Evolutionary conservation across 2,329 filamentous ascomycete species (phyloP), one percentile per base, ranked within the genome.

Genomic region (Ophiostoma ulmi): DNA sequence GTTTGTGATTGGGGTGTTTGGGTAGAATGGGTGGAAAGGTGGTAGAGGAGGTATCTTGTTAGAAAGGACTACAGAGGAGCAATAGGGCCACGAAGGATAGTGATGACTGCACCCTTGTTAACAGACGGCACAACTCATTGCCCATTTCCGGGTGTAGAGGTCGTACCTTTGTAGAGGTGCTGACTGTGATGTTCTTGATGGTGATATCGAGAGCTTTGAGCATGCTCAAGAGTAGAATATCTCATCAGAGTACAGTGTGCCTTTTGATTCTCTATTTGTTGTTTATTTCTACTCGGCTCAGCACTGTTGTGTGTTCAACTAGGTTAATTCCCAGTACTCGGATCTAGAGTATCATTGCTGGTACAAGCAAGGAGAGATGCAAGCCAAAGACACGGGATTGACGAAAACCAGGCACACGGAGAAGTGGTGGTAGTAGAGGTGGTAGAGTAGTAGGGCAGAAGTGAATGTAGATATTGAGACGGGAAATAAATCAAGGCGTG

Each of bases 41-140:
- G n/a, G n/a, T 31, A 48, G 3, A 5, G 17, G 41, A 17, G 44
- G 52, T 58, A 22, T 58, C n/a, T 55, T 58, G 11, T 11, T 58
- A 10, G 14, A 7, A 2, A 7, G 38, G 31, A 31, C 31, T 39
- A 11, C 4, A 20, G 14, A 48, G 44, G 17, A 8, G n/a, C 48
- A n/a, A 55, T n/a, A 55, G 20, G 52, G n/a, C 22, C 26, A 26
- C 13, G 14, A 14, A n/a, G 52, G 52, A 58, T 17, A 58, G n/a
- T 6, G 52, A 58, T 17, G 14, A 3, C 38, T 44, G 14, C 17
- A 48, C 61, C 61, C 22, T 67, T 38, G 64, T 67, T 41, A 22
- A 44, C 64, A 41, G 38, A 38, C 64, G 64, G 64, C 64, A 41
- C n/a, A 67, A 67, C 64, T 67, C 38, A 22, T 44, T 8, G 35